Conservation (phyloP, 441 rosid species). For the Capsella rubella region DNA sequence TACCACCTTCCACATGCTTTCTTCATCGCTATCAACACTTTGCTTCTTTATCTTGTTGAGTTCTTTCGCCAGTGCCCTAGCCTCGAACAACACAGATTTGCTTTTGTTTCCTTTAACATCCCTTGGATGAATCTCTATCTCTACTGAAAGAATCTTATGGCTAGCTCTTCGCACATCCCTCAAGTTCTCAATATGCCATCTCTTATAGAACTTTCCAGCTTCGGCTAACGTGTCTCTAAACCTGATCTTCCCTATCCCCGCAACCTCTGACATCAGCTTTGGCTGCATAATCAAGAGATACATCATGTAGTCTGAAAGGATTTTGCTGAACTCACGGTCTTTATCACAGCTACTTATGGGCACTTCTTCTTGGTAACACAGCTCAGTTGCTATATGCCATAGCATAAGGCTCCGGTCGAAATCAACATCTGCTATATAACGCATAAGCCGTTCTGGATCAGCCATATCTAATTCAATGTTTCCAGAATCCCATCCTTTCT, state of each 20-base stretch:
- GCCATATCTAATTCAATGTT: constrained; percentile 1
- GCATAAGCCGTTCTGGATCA: constrained; percentile 19
- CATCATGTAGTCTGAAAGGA: constrained; percentile 60
- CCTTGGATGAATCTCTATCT: neutral
- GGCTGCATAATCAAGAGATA: constrained; percentile 58
- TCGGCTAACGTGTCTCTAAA: constrained; percentile 61
- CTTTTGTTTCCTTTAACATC: constrained; percentile 2
- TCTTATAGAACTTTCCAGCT: constrained; percentile 46
- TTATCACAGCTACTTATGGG: neutral
- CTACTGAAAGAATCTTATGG: neutral
- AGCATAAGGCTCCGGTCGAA: constrained; percentile 58
- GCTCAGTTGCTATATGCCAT: constrained; percentile 70
- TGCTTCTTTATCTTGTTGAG: neutral
- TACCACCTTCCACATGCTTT: constrained; percentile 1
- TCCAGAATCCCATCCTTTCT: constrained; percentile 52
- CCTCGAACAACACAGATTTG: constrained; percentile 19
- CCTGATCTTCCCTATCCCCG: constrained; percentile 58
- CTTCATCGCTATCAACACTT: constrained; percentile 22
- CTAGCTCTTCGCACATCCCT: neutral
- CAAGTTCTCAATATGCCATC: constrained; percentile 9
- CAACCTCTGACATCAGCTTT: constrained; percentile 55
- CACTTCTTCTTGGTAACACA: constrained; percentile 41
- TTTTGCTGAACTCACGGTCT: constrained; percentile 46
- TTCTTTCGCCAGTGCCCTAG: constrained; percentile 17
- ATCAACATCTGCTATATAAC: constrained; percentile 44